Evolutionary conservation across 208 protist species (phyloP).

Genomic region (Eutreptiella sp.): DNA sequence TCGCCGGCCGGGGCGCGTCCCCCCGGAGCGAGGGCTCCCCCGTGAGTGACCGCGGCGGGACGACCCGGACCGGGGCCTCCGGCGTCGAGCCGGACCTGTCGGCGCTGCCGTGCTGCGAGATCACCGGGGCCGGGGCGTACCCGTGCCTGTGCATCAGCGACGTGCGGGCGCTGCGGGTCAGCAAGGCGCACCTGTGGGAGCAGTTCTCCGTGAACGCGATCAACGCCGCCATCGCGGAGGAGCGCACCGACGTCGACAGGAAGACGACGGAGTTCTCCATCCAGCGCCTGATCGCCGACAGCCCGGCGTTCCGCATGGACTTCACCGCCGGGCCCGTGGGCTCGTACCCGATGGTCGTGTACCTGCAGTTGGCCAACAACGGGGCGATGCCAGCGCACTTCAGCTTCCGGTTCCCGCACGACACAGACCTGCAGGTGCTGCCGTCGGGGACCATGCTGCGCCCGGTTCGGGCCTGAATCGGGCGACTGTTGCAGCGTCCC

Average conservation of each 20-base stretch:
- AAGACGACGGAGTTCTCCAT: slow-evolving; percentile 56
- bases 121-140: slow-evolving; percentile 49
- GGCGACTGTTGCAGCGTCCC: no score
- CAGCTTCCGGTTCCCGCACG: slow-evolving; percentile 63
- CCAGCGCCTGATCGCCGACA: slow-evolving; percentile 55
- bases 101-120: slow-evolving; percentile 55
- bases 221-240: slow-evolving; percentile 56
- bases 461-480: no score
- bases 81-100: slow-evolving; percentile 4
- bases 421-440: slow-evolving; percentile 67
- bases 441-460: no score
- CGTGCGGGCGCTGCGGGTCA: slow-evolving; percentile 48
- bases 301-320: slow-evolving; percentile 64
- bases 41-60: not conserved
- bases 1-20: slow-evolving; percentile 21
- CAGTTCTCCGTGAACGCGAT: slow-evolving; percentile 63
- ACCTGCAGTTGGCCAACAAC: slow-evolving; percentile 63
- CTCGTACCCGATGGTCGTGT: slow-evolving; percentile 36
- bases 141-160: slow-evolving; percentile 70
- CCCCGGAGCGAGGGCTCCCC: not conserved
- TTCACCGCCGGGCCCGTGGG: slow-evolving; percentile 52
- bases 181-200: slow-evolving; percentile 59
- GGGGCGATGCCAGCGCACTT: slow-evolving; percentile 59
- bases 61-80: no score
- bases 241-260: slow-evolving; percentile 45